Percentiles rank a stretch among this genome's conserved stretches.
phyloP scores from a whole-genome alignment of 345 rosid genomes.

The Dovyalis caffra region DNA sequence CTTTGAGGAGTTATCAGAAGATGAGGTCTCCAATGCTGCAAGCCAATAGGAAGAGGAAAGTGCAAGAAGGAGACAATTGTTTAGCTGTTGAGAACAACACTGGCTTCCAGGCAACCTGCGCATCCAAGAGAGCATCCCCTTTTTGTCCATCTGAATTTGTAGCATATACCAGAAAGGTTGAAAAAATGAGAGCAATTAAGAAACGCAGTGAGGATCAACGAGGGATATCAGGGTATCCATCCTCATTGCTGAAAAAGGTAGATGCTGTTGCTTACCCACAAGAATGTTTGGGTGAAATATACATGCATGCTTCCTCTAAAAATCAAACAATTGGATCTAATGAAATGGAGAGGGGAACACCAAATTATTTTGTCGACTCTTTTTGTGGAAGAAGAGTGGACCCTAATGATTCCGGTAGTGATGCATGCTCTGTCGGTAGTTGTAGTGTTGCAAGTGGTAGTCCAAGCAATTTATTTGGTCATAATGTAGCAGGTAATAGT shows the following conservation, averaged over 20 bases:
- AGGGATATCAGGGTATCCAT: slow-evolving; percentile 9
- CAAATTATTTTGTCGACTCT: background rate
- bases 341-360: slow-evolving; percentile 7
- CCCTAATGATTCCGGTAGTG: slow-evolving; percentile 18
- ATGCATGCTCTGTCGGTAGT: slow-evolving; percentile 47
- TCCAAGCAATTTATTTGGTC: background rate
- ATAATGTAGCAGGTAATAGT: background rate
- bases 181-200: slow-evolving; percentile 30
- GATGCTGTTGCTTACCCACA: slow-evolving; percentile 24
- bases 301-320: slow-evolving; percentile 15
- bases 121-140: slow-evolving; percentile 43
- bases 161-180: slow-evolving; percentile 32
- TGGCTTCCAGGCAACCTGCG: slow-evolving; percentile 26
- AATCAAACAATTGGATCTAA: slow-evolving; percentile 3
- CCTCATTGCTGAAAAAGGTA: slow-evolving; percentile 16
- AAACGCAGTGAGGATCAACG: slow-evolving; percentile 20
- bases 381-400: slow-evolving; percentile 32
- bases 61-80: slow-evolving; percentile 26
- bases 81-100: background rate
- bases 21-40: slow-evolving; percentile 9
- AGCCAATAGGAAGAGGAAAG: slow-evolving; percentile 9
- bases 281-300: slow-evolving; percentile 12
- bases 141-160: slow-evolving; percentile 32
- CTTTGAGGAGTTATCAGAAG: slow-evolving; percentile 28
- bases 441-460: slow-evolving; percentile 19